phyloP scores from a whole-genome alignment of 2,329 filamentous ascomycete species.

The Rhinocladiella similis region DNA sequence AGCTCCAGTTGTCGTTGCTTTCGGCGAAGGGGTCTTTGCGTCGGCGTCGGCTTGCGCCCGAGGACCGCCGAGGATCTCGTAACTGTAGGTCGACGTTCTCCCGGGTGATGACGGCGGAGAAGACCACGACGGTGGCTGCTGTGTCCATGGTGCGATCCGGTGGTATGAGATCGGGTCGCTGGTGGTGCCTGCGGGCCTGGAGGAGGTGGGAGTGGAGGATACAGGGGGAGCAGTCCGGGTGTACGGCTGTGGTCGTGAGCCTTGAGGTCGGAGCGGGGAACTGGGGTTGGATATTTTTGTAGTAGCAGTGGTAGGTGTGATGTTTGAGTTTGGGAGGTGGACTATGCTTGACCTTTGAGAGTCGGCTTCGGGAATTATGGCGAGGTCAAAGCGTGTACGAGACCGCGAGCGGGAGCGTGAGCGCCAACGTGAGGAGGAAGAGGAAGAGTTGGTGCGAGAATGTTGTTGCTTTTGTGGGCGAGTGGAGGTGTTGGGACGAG shows the following conservation, averaged over 20 bases:
- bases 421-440: not conserved
- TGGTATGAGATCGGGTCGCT: not conserved
- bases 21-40: not conserved
- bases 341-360: not conserved
- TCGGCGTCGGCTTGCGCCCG: not conserved
- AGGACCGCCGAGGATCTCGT: constrained; percentile 18
- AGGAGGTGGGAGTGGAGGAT: not conserved
- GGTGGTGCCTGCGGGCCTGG: not conserved
- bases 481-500: not conserved
- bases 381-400: not conserved
- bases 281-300: not conserved
- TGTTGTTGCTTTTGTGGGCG: not conserved
- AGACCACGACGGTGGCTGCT: not conserved
- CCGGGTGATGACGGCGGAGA: not conserved
- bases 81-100: constrained; percentile 11
- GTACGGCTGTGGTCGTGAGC: not conserved
- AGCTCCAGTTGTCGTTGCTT: too few species aligned
- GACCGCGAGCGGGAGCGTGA: not conserved
- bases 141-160: constrained; percentile 5
- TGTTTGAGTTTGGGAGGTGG: not conserved
- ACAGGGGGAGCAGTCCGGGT: not conserved
- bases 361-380: not conserved
- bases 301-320: not conserved
- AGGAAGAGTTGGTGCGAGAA: not conserved
- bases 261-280: not conserved